phyloP scores from a whole-genome alignment of 306 rosid species.

The barrel medic (Medicago truncatula) region MtrunA17r5.0-ANR NC_053048.1:49388001-49388500 shows the following conservation, averaged over 20 bases:
- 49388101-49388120: neutral
- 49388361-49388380: neutral
- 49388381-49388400: constrained; percentile 23
- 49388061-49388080: constrained; percentile 6
- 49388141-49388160: neutral
- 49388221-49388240: neutral
- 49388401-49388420: constrained; percentile 26
- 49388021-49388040: neutral
- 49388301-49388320: neutral
- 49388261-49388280: constrained; percentile 1
- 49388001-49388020: too few relatives aligned
- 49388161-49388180: neutral
- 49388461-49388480: constrained; percentile 17
- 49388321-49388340: constrained; percentile 6
- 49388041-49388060: neutral
- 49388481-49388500: constrained; percentile 25
- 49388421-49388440: constrained; percentile 17
- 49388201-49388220: neutral
- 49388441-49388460: constrained; percentile 30
- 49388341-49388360: constrained; percentile 1
- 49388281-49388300: neutral
- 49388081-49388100: constrained; percentile 6
- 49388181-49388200: neutral
- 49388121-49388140: neutral
- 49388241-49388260: neutral